A percentile compares a stretch with the other conserved stretches of the same genome.
These are phyloP conservation scores for Phytophthora ohioensis DNA, from an alignment of 352 stramenopile species.

Conservation along the genomic window DNA sequence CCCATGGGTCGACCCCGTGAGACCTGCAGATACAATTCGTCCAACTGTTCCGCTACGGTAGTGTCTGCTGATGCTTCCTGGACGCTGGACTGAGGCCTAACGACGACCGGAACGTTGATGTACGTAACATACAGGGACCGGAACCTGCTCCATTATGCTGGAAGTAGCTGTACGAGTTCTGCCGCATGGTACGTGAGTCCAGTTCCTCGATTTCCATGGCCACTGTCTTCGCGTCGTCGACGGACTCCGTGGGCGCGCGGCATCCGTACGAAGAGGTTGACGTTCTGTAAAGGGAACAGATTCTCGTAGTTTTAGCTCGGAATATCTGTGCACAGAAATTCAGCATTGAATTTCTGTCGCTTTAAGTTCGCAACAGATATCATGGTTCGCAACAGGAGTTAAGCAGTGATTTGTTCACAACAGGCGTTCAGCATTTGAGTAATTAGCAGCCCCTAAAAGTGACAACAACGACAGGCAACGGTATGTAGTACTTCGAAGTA, in stretches of 20 bases:
- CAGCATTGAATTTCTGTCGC: slow-evolving; percentile 17
- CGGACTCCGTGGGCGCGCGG: slow-evolving; percentile 46
- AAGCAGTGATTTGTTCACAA: slow-evolving; percentile 7
- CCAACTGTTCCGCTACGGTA: slow-evolving; percentile 61
- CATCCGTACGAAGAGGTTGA: slow-evolving; percentile 15
- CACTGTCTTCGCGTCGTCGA: slow-evolving; percentile 49
- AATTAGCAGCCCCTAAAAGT: background rate
- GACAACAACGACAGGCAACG: too few species aligned
- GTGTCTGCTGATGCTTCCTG: slow-evolving; percentile 68
- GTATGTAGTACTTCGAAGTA: too few species aligned
- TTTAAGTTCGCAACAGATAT: slow-evolving; percentile 9
- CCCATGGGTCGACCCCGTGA: slow-evolving; percentile 6
- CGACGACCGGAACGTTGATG: slow-evolving; percentile 35
- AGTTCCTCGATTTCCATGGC: slow-evolving; percentile 70
- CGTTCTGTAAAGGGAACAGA: background rate
- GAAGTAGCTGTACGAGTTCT: slow-evolving; percentile 79
- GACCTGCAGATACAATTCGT: slow-evolving; percentile 54
- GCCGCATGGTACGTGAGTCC: slow-evolving; percentile 74
- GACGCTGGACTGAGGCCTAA: slow-evolving; percentile 25
- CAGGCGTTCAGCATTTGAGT: slow-evolving; percentile 12
- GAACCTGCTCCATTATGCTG: slow-evolving; percentile 40
- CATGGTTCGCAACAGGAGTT: slow-evolving; percentile 17
- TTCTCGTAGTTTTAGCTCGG: background rate
- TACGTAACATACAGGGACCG: slow-evolving; percentile 17
- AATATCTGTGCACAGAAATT: background rate